Base-by-base conservation (phyloP, 345 rosid genomes). In the Crucihimalaya himalaica region DNA sequence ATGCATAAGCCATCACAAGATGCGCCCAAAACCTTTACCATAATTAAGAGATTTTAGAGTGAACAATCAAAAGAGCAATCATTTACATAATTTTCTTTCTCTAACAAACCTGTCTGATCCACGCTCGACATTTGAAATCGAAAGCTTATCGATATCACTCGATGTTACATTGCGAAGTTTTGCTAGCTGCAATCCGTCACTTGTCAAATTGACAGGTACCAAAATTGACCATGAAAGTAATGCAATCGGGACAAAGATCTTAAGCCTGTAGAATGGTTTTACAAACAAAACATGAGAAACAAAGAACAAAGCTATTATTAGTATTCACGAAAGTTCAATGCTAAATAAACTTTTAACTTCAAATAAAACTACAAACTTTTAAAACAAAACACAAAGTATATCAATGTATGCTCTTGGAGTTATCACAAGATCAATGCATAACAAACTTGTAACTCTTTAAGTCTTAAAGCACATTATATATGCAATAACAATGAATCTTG, bases 121-220 rank as follows among this genome's bases (percentile, higher is more conserved):
- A 13, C 2, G 54, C 13, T 89, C 86, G 42, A 93, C 60, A 78
- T 93, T 93, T 39, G 98, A 91, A 54, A 93, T 88, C 23, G 98
- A 86, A 65, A 93, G 91, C 83, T 82, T 88, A 85, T 93, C 98
- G 32, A 93, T 89, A 61, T 93, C 78, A 40, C 92, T 91, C 7
- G 89, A 68, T 63, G 96, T 93, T 48, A 93, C 89, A 57, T 89
- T 84, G 6, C 65, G 57, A 42, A 66, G 14, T 74, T 80, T 78
- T 8, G 71, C 84, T 35, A 54, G 2, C 40, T 80, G 75, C 42
- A 89, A 70, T 32, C 91, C 83, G 51, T 57, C 47, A 53, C 86
- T 91, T n/a, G 97, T 91, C 70, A 46, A 84, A 81, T 91, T 89
- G 5, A 93, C 88, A 1, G 98, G 98, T 12, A 92, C 93, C 45